Evolutionary conservation across 2,329 filamentous ascomycete genomes (phyloP), one percentile per base, ranked within the genome.

Genomic region (Geoglossum cookeanum): DNA sequence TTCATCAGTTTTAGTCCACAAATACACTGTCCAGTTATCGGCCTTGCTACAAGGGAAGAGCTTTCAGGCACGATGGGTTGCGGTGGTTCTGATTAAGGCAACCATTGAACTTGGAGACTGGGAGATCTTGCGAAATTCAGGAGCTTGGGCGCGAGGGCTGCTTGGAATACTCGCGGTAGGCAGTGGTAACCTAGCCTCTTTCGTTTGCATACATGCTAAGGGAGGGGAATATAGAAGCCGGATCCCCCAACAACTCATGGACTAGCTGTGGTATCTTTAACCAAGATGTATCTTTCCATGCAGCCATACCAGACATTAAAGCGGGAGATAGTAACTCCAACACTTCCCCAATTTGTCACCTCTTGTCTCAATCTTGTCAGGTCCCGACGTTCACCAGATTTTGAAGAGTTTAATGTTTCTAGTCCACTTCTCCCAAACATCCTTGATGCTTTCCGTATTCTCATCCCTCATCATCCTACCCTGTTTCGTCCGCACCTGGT

Each of bases 301-400:
- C 86, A 89, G 65, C 80, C 84, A 42, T 89, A 89, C 65, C 87
- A 85, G 59, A 92, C 87, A 7, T 74, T 96, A 56, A 76, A 91
- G 49, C 79, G 91, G 63, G 90, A 96, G 67, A 87, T 96, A 60
- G 90, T 86, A 0, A 94, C 89, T 0, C 88, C 88, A 2, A 86
- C 81, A 2, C 72, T 96, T 22, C 81, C 87, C 1, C 72, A 78
- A 1, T 94, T 91, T 64, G 77, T 90, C 51, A 81, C 79, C 0
- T 76, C 84, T 2, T 88, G 85, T 63, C 69, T 95, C 49, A 81
- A 84, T 63, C 74, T 91, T 49, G 70, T 76, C 58, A 70, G 67
- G 17, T 78, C 65, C 74, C 80, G 69, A 68, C 30, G 68, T 55
- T 30, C 33, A 27, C 47, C 15, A 30, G 42, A 9, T 42, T n/a